phyloP scores from a whole-genome alignment of 208 protist genomes.

The Polymyxa betae region DNA sequence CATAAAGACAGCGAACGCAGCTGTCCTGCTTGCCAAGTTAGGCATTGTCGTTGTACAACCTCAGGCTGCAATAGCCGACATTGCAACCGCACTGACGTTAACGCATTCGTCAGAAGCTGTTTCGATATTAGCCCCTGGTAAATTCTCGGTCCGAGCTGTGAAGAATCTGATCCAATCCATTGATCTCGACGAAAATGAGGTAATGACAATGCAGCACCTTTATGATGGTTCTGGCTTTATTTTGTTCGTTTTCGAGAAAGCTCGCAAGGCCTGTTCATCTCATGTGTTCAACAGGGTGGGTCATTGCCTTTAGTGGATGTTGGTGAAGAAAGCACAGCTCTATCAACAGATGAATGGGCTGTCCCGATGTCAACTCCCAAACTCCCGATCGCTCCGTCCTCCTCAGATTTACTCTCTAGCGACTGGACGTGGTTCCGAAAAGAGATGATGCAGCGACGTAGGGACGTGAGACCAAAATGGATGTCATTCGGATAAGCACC shows the following conservation, averaged over 20 bases:
- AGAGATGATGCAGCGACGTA: no score
- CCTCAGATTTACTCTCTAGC: no score
- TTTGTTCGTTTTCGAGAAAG: no score
- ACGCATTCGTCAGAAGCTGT: conserved; percentile 9
- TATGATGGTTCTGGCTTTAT: no score
- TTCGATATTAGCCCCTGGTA: neutral
- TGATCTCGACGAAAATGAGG: neutral
- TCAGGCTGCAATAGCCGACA: neutral
- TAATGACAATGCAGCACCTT: no score
- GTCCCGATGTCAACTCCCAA: neutral
- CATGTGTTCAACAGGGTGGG: neutral
- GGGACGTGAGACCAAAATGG: no score
- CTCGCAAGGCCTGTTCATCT: neutral
- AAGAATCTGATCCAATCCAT: neutral
- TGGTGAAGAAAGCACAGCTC: neutral
- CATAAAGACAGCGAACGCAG: neutral
- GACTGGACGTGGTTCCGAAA: no score
- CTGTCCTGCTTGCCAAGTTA: neutral
- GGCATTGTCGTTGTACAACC: neutral
- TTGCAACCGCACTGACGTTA: neutral
- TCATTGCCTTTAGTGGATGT: neutral
- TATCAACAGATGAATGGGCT: neutral
- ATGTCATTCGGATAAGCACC: no score
- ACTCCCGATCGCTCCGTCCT: no score
- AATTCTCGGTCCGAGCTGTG: neutral